Evolutionary conservation across 768 basidiomycete species (phyloP).

Genomic region (Sutorius australiensis): DNA sequence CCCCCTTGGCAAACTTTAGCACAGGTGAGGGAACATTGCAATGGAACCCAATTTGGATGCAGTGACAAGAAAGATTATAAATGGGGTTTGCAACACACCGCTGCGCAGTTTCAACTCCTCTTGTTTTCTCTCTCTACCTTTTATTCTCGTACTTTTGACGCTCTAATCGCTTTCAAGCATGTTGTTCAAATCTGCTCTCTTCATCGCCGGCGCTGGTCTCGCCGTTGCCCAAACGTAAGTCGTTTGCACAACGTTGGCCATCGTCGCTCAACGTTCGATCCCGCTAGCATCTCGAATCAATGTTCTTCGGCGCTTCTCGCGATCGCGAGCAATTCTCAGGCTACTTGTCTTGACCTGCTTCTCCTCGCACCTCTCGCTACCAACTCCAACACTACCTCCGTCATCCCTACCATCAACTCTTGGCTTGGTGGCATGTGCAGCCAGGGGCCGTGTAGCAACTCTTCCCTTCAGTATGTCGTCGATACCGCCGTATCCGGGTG

Average conservation of each 20-base stretch:
- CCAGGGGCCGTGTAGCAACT: conserved; percentile 52
- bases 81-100: background rate
- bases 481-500: conserved; percentile 53
- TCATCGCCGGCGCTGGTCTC: conserved; percentile 34
- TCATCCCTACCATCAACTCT: conserved; percentile 44
- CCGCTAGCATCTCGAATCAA: conserved; percentile 18
- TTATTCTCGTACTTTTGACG: background rate
- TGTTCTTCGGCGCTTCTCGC: conserved; percentile 47
- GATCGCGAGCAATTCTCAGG: conserved; percentile 37
- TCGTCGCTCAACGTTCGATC: background rate
- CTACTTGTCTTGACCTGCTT: conserved; percentile 40
- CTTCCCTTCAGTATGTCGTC: conserved; percentile 52
- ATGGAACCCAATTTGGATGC: background rate
- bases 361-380: conserved; percentile 28
- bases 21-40: background rate
- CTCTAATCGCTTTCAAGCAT: conserved; percentile 5
- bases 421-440: conserved; percentile 62
- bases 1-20: background rate
- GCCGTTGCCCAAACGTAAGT: conserved; percentile 45
- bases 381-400: conserved; percentile 28
- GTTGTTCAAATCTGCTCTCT: conserved; percentile 25
- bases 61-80: conserved; percentile 12
- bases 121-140: background rate
- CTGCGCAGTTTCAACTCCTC: conserved; percentile 10
- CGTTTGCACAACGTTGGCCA: background rate